Percentiles rank a stretch among this genome's conserved stretches.
These are phyloP conservation scores for Zygoascus sp. DNA, from an alignment of 1,139 yeast species.

Conservation along the genomic window DNA sequence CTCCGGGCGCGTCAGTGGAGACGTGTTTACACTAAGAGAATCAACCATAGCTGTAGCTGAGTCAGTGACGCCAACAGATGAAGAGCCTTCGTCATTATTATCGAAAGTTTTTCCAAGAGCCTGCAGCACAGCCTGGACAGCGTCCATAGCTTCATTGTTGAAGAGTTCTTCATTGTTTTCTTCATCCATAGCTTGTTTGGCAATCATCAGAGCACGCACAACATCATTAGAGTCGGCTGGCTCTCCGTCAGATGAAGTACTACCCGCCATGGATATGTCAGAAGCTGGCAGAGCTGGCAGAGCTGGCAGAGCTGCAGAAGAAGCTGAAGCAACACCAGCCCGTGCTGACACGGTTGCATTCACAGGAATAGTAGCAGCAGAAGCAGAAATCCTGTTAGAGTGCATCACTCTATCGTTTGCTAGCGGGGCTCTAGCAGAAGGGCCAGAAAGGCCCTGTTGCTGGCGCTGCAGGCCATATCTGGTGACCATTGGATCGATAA, in stretches of 20 bases:
- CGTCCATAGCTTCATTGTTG: slow-evolving; percentile 36
- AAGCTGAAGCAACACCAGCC: slow-evolving; percentile 23
- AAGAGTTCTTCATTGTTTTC: slow-evolving; percentile 18
- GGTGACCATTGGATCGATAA: slow-evolving; percentile 29
- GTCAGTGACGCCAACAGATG: slow-evolving; percentile 1
- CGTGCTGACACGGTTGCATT: background rate
- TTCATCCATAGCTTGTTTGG: slow-evolving; percentile 39
- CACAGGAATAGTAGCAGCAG: slow-evolving; percentile 5
- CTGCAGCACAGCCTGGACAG: slow-evolving; percentile 36
- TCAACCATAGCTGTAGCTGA: background rate
- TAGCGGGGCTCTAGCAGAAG: background rate
- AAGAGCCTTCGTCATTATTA: slow-evolving; percentile 17
- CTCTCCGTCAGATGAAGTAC: slow-evolving; percentile 1
- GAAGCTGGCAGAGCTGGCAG: background rate
- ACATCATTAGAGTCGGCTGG: slow-evolving; percentile 17
- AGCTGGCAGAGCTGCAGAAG: slow-evolving; percentile 20
- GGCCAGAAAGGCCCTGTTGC: slow-evolving; percentile 1
- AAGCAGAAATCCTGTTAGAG: no score
- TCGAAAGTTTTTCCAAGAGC: slow-evolving; percentile 28
- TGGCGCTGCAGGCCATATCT: slow-evolving; percentile 16
- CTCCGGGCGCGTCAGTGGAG: slow-evolving; percentile 3
- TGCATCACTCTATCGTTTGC: slow-evolving; percentile 2
- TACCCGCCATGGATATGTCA: no score
- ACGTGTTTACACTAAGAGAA: background rate
- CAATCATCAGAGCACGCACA: slow-evolving; percentile 39